Evolutionary conservation across 2,329 filamentous ascomycete genomes (phyloP), one percentile per base, ranked within the genome.

Genomic region (Thielaviopsis populi): DNA sequence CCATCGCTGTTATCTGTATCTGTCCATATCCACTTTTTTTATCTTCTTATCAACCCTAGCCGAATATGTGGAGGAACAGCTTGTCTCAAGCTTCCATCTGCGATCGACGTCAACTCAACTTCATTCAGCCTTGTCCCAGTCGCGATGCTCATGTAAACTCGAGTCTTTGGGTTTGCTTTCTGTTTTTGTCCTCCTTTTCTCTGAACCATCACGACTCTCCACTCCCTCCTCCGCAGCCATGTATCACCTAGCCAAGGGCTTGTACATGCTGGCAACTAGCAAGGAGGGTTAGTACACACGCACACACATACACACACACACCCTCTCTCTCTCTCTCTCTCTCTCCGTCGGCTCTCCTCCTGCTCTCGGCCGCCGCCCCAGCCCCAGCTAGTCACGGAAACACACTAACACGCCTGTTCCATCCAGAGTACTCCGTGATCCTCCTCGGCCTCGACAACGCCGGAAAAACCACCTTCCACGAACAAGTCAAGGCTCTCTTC

Each of bases 371-470:
- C n/a, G 48, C 60, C 24, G 33, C 33, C 33, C 33, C 33, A 37
- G 33, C 33, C 33, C 10, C 33, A 37, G 33, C 30, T 7, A 33
- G 7, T 33, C 30, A 37, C 63, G 8, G 37, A 62, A 41, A 56
- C 43, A 63, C 65, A 48, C 61, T 65, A 59, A 40, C 65, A 66
- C 40, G 33, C 37, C 60, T 62, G 59, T 62, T 42, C 50, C 61
- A 24, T 61, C 42, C 71, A 94, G 92, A 97, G 78, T 97, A 96
- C 80, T 96, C 92, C 24, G 89, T 96, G 71, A 89, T 97, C 72
- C 87, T 97, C 69, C 88, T 97, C 70, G 94, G 94, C 68, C 88
- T 97, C 72, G 94, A 97, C 79, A 97, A 97, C 73, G 94, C 94
- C 67, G 94, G 94, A 75, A 97, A 97, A 80, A 97, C 94, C 48